These are phyloP conservation scores for Priceomyces fermenticarens DNA, from an alignment of 805 yeast species.

Conservation along the genomic window DNA sequence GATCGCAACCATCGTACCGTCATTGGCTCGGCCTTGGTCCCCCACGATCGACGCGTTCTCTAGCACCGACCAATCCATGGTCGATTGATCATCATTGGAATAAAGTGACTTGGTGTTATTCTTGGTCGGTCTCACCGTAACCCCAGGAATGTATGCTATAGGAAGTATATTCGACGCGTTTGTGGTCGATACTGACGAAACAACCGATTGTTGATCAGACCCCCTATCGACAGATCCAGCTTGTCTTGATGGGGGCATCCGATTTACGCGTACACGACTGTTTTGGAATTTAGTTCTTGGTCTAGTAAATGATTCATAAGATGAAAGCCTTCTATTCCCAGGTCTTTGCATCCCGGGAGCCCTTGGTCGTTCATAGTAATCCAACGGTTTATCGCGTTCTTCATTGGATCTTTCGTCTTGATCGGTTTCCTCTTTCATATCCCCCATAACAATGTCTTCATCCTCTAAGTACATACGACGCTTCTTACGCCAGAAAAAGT, in stretches of 20 bases:
- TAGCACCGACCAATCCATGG: constrained; percentile 41
- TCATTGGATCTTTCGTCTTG: constrained; percentile 2
- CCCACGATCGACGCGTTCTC: constrained; percentile 48
- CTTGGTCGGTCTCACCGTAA: constrained; percentile 57
- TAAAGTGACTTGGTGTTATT: constrained; percentile 43
- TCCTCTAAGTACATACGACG: constrained; percentile 25
- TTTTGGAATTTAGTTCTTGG: constrained; percentile 25
- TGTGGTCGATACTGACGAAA: constrained; percentile 64
- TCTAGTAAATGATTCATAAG: constrained; percentile 44
- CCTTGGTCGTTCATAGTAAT: neutral
- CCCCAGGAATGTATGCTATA: constrained; percentile 93
- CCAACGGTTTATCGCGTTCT: neutral
- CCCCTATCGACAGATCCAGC: constrained; percentile 1
- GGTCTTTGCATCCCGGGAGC: neutral
- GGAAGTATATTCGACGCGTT: constrained; percentile 87
- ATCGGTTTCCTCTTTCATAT: constrained; percentile 13
- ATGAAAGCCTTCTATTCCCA: constrained; percentile 26
- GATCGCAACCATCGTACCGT: constrained; percentile 63
- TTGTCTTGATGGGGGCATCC: neutral
- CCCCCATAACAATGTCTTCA: constrained; percentile 14
- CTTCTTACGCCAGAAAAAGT: constrained; percentile 30
- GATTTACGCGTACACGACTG: constrained; percentile 1
- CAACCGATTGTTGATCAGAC: constrained; percentile 35
- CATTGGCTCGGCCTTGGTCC: constrained; percentile 27
- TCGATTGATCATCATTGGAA: constrained; percentile 40